A percentile compares a stretch with the other conserved stretches of the same genome.
Evolutionary conservation across 176 grass and related monocot species (phyloP).

Genomic region (Oryza longistaminata): DNA sequence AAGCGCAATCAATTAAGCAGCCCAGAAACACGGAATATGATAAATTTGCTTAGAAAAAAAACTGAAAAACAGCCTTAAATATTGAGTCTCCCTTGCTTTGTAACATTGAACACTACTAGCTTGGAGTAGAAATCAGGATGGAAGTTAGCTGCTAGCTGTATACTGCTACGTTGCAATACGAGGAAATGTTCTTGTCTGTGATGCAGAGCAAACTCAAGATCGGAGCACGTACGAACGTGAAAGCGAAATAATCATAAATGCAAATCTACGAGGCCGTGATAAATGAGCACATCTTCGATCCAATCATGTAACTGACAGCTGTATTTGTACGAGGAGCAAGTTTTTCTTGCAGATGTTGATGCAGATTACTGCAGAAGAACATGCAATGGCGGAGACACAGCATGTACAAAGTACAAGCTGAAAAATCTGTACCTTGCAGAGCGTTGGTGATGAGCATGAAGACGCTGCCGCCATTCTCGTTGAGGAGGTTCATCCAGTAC

Average conservation of each 20-base stretch:
- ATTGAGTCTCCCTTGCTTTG: neutral
- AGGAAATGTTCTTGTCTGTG: neutral
- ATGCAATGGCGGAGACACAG: too few species aligned
- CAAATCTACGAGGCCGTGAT: neutral
- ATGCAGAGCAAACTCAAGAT: neutral
- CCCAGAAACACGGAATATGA: neutral
- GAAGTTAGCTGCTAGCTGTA: too few species aligned
- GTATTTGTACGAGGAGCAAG: neutral
- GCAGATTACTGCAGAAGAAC: neutral
- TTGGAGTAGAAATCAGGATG: too few species aligned
- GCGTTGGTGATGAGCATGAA: slow-evolving; percentile 37
- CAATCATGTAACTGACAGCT: neutral
- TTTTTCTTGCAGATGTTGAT: neutral
- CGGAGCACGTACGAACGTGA: neutral
- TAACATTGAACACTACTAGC: neutral
- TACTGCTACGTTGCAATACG: neutral
- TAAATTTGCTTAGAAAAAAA: neutral
- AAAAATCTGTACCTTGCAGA: slow-evolving; percentile 46
- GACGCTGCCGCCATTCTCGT: slow-evolving; percentile 57
- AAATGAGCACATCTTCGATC: neutral
- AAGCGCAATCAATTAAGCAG: neutral
- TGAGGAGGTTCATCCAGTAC: slow-evolving; percentile 78
- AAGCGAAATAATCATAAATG: slow-evolving; percentile 22
- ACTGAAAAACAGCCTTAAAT: neutral
- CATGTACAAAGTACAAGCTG: too few species aligned